Base-by-base conservation (phyloP, 1,284 basidiomycete species). In the Porogramme epimiltina region DNA sequence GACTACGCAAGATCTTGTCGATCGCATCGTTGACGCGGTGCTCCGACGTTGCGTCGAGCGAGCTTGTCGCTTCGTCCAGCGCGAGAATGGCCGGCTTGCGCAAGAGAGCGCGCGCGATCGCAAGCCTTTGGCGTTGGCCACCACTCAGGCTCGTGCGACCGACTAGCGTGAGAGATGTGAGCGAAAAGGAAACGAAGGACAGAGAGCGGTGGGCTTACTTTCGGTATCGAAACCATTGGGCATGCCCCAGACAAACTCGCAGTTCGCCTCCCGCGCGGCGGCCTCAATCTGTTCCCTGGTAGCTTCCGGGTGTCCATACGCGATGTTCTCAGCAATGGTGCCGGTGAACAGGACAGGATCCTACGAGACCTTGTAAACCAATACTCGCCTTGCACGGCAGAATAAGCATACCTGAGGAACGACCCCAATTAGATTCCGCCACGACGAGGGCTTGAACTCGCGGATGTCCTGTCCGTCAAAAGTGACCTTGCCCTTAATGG, bases 171-270 rank as follows among this genome's bases (percentile, higher is more conserved):
- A 19, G 51, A 3, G 22, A 43, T 20, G 34, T 37, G 13, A 47
- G n/a, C 40, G 20, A 52, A 38, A 37, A 24, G 13, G 16, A 19
- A 74, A 66, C 1, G 75, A 73, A 52, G 73, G 71, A 13, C 68
- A 20, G 20, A 23, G 9, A n/a, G 20, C 37, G 67, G n/a, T n/a
- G n/a, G n/a, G n/a, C 79, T 56, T 56, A 87, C 85, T 85, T 56
- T 82, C 74, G 1, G 91, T 92, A 57, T 91, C 87, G 55, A 91
- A 88, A 0, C 88, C 93, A 50, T 92, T 78, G 11, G 95, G 94
- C 76, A 99, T 84, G 2, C 87, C 85, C 83, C 91, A 91, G 38
- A 99, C 88, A 66, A 98, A 99, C 62, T 96, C 93, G 70, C 96
- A 98, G 64, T 98, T 97, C 3, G 96, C 95, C 56, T 91, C 81